phyloP scores from a whole-genome alignment of 805 yeast genomes.

The Torulaspora delbrueckii region DNA sequence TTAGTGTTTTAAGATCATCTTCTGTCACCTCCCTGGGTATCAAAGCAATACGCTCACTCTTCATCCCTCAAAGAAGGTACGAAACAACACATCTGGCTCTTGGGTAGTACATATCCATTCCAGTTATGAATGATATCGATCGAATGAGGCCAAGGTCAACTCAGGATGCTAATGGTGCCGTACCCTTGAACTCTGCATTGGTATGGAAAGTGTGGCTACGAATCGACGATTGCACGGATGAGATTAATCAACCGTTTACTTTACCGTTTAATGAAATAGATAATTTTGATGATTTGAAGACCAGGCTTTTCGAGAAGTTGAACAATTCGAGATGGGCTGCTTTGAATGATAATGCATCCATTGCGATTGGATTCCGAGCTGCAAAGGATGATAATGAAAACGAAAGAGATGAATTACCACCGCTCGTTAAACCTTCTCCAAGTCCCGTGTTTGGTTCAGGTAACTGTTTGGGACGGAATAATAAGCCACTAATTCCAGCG shows the following conservation, averaged over 20 bases:
- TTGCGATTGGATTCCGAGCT: slow-evolving; percentile 49
- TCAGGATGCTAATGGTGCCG: slow-evolving; percentile 7
- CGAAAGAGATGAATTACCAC: slow-evolving; percentile 1
- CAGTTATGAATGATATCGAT: slow-evolving; percentile 7
- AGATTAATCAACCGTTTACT: slow-evolving; percentile 53
- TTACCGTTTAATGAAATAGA: slow-evolving; percentile 55
- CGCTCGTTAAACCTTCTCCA: slow-evolving; percentile 3
- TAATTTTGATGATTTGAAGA: slow-evolving; percentile 78
- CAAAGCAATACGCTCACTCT: slow-evolving; percentile 1
- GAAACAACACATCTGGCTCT: not conserved
- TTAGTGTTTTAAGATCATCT: not conserved
- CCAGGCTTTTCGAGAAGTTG: slow-evolving; percentile 53
- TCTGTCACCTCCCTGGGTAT: not conserved
- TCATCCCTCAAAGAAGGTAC: not conserved
- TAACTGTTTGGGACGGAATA: slow-evolving; percentile 1
- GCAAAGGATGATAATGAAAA: not conserved
- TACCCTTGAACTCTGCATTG: slow-evolving; percentile 9
- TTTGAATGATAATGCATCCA: slow-evolving; percentile 57
- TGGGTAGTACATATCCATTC: not conserved
- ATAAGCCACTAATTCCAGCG: slow-evolving; percentile 2
- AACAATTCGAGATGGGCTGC: slow-evolving; percentile 52
- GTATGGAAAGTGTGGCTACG: slow-evolving; percentile 28
- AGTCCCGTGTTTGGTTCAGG: slow-evolving; percentile 3
- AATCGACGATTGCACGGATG: slow-evolving; percentile 15
- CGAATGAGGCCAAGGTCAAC: slow-evolving; percentile 11